These are phyloP conservation scores for Hymenoscyphus fructigenus DNA, from an alignment of 2,329 filamentous ascomycete genomes.

Conservation along the genomic window DNA sequence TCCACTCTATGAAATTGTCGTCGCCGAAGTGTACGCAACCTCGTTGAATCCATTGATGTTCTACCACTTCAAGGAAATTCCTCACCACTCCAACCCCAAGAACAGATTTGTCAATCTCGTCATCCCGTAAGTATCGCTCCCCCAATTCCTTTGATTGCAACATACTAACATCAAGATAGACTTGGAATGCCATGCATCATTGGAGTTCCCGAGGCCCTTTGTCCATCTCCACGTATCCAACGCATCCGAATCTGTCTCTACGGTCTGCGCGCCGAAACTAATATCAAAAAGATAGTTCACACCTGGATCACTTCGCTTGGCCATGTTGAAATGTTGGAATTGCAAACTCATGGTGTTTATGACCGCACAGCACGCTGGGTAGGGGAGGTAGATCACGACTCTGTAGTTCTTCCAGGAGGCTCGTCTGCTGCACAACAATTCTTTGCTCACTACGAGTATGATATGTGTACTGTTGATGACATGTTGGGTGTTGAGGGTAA, in stretches of 20 bases:
- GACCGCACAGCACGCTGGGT: background rate
- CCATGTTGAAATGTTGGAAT: background rate
- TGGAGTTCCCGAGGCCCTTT: background rate
- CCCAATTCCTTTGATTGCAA: background rate
- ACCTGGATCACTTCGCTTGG: background rate
- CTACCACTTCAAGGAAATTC: background rate
- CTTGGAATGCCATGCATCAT: background rate
- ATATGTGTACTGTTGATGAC: background rate
- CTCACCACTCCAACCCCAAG: background rate
- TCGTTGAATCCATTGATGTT: background rate
- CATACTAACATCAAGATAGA: background rate
- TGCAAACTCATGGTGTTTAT: background rate
- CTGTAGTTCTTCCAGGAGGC: background rate
- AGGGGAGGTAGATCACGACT: background rate
- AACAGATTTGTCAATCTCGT: background rate
- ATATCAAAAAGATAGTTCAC: background rate
- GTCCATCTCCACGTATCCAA: background rate
- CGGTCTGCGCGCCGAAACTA: background rate
- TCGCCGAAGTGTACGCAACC: background rate
- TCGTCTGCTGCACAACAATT: background rate
- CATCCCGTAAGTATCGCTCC: background rate
- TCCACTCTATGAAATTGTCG: background rate
- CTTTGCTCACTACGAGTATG: background rate
- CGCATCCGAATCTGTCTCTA: background rate
- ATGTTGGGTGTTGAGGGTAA: background rate